A percentile compares a stretch with the other conserved stretches of the same genome.
Evolutionary conservation across 225 moss, liverwort and hornwort genomes (phyloP).

Genomic region (Pseudoscleropodium purum): DNA sequence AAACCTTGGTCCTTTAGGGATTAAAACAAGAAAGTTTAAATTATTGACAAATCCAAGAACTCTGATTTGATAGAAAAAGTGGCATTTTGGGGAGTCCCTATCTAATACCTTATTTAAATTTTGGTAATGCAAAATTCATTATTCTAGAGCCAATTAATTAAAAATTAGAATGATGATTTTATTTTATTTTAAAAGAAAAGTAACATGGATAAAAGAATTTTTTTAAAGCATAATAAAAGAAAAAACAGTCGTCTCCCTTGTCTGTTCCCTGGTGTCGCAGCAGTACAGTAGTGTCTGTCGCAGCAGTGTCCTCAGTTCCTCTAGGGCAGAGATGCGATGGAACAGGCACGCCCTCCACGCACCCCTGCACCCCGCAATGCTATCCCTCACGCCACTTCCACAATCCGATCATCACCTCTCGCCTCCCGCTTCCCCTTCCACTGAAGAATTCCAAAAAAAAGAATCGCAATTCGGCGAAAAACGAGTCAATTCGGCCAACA

Average conservation of each 20-base stretch:
- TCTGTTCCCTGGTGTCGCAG: neutral
- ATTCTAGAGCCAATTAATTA: neutral
- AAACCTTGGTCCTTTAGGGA: too few relatives aligned
- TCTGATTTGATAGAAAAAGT: neutral
- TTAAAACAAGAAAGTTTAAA: neutral
- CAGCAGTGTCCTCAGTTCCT: neutral
- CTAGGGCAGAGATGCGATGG: neutral
- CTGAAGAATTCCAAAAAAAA: too few relatives aligned
- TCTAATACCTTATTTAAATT: too few relatives aligned
- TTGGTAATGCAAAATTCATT: too few relatives aligned
- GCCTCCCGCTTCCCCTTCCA: neutral
- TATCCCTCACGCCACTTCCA: neutral
- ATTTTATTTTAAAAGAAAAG: neutral
- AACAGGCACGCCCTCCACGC: constrained; percentile 5
- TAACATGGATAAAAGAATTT: neutral
- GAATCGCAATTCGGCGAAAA: neutral
- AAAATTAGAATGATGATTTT: neutral
- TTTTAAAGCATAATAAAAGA: too few relatives aligned
- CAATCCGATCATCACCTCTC: neutral
- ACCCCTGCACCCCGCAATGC: neutral
- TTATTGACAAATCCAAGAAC: neutral
- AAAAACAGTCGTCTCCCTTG: neutral
- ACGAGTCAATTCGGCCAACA: neutral
- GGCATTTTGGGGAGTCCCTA: neutral
- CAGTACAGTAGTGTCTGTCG: neutral